Evolutionary conservation across 2,329 filamentous ascomycete genomes (phyloP).

Genomic region (Aspergillus floridensis): DNA sequence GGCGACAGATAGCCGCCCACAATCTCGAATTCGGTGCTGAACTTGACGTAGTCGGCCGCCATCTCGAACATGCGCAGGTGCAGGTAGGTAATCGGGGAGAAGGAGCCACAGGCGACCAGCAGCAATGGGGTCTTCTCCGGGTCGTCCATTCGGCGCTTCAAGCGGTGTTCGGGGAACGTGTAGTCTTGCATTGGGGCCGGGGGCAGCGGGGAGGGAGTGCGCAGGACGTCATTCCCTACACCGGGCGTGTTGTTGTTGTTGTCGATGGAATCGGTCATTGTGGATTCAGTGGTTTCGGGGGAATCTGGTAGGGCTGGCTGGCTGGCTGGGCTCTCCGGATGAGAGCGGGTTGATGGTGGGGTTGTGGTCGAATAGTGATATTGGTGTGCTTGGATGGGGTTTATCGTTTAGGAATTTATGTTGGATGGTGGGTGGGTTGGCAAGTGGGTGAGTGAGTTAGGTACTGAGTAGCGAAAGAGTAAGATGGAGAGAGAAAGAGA

Average conservation of each 20-base stretch:
- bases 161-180: constrained; percentile 43
- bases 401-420: too few species aligned
- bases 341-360: neutral
- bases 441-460: neutral
- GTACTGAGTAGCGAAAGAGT: neutral
- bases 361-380: neutral
- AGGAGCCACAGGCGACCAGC: constrained; percentile 55
- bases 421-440: neutral
- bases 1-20: constrained; percentile 81
- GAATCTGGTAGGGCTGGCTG: neutral
- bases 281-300: constrained; percentile 16
- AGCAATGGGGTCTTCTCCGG: constrained; percentile 48
- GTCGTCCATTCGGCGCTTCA: constrained; percentile 48
- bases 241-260: constrained; percentile 7
- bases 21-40: constrained; percentile 76
- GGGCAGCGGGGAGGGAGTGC: constrained; percentile 21
- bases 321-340: neutral
- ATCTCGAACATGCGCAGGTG: constrained; percentile 87
- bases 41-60: constrained; percentile 74
- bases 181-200: constrained; percentile 41
- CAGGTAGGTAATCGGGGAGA: constrained; percentile 57
- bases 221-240: constrained; percentile 31
- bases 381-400: neutral
- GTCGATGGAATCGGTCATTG: constrained; percentile 28
- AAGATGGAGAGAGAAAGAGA: neutral